Conservation (phyloP, 768 basidiomycete genomes). For the Imleria badia region DNA sequence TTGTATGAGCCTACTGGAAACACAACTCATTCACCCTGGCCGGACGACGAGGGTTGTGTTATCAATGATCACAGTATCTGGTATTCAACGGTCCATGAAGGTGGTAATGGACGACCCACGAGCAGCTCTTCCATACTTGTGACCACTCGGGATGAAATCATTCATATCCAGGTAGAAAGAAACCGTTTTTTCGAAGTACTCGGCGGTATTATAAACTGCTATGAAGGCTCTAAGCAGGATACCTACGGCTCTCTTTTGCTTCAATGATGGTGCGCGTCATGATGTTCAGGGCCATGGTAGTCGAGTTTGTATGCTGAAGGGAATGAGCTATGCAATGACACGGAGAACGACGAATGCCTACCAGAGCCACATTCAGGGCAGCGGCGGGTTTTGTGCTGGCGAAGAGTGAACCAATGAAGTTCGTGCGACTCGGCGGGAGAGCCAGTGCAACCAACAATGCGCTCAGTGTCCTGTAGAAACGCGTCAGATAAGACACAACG, state of each 20-base stretch:
- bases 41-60: too few relatives aligned
- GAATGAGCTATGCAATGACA: conserved; percentile 4
- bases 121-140: neutral
- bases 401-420: conserved; percentile 77
- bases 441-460: conserved; percentile 93
- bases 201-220: conserved; percentile 16
- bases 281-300: conserved; percentile 59
- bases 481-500: neutral
- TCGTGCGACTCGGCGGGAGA: conserved; percentile 95
- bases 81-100: neutral
- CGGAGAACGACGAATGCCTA: conserved; percentile 38
- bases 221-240: conserved; percentile 11
- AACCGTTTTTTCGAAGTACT: neutral
- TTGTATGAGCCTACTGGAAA: neutral
- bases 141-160: neutral
- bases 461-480: conserved; percentile 62
- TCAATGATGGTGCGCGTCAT: conserved; percentile 48
- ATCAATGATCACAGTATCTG: neutral
- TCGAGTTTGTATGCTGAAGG: conserved; percentile 70
- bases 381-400: conserved; percentile 65
- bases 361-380: conserved; percentile 95
- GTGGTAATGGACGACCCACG: neutral
- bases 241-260: conserved; percentile 5
- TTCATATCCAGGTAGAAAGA: neutral
- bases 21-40: neutral